phyloP scores from a whole-genome alignment of 2,329 filamentous ascomycete species.

The Coniochaeta ligniaria region DNA sequence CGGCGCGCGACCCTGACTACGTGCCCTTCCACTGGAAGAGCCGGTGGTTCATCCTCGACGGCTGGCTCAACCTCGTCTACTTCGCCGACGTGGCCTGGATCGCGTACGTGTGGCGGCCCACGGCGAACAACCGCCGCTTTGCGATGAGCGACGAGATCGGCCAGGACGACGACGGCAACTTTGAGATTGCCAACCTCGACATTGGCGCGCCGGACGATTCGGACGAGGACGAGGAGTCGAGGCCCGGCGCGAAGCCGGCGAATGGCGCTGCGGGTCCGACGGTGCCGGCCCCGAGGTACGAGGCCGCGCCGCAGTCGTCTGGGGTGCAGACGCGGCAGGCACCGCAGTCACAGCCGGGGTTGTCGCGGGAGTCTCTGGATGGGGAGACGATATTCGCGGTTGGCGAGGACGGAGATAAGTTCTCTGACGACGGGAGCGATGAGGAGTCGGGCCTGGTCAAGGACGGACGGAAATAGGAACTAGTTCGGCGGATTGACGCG shows the following conservation, averaged over 20 bases:
- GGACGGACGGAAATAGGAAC: conserved; percentile 30
- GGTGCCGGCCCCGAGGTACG: background rate
- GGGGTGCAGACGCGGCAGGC: background rate
- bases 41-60: conserved; percentile 93
- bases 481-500: background rate
- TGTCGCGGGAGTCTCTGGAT: conserved; percentile 52
- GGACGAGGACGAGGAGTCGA: conserved; percentile 51
- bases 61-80: conserved; percentile 96
- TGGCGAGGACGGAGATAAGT: conserved; percentile 75
- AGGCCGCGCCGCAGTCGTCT: background rate
- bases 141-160: conserved; percentile 99
- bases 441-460: conserved; percentile 53
- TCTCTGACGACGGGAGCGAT: conserved; percentile 60
- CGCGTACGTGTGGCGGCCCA: conserved; percentile 93
- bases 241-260: conserved; percentile 31
- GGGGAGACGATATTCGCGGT: conserved; percentile 96
- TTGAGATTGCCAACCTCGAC: conserved; percentile 91
- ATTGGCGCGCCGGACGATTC: conserved; percentile 69
- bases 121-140: conserved; percentile 92
- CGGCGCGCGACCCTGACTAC: conserved; percentile 76
- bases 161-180: conserved; percentile 91
- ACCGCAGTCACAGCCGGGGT: conserved; percentile 24
- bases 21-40: conserved; percentile 97
- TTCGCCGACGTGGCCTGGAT: conserved; percentile 88
- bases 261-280: conserved; percentile 3